Base-by-base conservation (phyloP, 164 flowering plant species). In the Liriodendron chinense region DNA sequence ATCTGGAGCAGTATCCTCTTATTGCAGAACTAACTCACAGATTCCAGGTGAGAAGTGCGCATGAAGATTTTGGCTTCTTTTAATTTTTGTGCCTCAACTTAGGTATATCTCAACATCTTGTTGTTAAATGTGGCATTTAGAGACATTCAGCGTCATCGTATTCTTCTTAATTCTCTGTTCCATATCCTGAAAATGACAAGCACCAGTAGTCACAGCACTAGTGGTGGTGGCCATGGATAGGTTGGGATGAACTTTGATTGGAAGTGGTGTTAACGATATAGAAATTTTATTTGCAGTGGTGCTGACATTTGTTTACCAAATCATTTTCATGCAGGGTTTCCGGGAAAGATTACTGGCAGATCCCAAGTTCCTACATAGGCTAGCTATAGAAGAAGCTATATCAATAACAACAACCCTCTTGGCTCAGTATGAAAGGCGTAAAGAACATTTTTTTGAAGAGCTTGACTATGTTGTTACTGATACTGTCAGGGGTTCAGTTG, bases 271-370 rank as follows among this genome's bases (percentile, higher is more conserved):
- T 22, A 64, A 64, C 12, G 9, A 5, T 64, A 24, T 21, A 22
- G n/a, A 28, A 25, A 8, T 22, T 56, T 43, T 68, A n/a, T 65
- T 49, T 69, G 20, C 16, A 18, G 34, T 75, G 72, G 50, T 67
- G 56, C 47, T 82, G 69, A 23, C 13, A 76, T 75, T 79, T 65
- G 65, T 71, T 78, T 62, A 24, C 10, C 67, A 50, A 57, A 64
- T 74, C 69, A 72, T 77, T 63, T 71, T 80, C 66, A 65, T 87
- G 78, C 92, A 96, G 98, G 99, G 99, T 72, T 93, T 95, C 83
- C 85, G 98, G 82, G 99, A 95, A 85, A 91, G 99, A 83, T 80
- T 93, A 79, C 82, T 95, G 84, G 99, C 97, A 73, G 99, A 95
- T 84, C 99, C 99, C 75, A 92, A 93, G 78, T 96, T 96, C 78